Percentiles rank a stretch among this genome's conserved stretches.
Evolutionary conservation across 768 basidiomycete genomes (phyloP).

Genomic region (Mycena galericulata): DNA sequence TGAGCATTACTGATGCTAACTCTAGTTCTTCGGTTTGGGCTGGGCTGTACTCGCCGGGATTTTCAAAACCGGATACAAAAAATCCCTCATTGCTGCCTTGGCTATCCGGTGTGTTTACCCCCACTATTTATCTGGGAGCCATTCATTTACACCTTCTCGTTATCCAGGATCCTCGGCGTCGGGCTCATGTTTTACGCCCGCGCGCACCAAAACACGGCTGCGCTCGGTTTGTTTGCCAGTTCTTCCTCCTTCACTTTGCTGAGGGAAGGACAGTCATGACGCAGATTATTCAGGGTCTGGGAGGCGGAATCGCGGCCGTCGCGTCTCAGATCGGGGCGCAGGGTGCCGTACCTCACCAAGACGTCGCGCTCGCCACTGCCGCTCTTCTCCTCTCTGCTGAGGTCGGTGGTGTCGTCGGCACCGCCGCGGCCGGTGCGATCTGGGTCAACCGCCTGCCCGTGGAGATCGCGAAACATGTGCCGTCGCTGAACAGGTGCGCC

Average conservation of each 20-base stretch:
- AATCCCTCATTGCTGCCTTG: slow-evolving; percentile 58
- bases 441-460: slow-evolving; percentile 65
- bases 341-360: slow-evolving; percentile 60
- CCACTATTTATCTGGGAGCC: not conserved
- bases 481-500: slow-evolving; percentile 41
- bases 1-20: not conserved
- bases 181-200: slow-evolving; percentile 66
- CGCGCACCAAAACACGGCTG: slow-evolving; percentile 46
- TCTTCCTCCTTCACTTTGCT: not conserved
- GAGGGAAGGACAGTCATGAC: slow-evolving; percentile 49
- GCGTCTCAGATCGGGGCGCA: slow-evolving; percentile 60
- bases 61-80: slow-evolving; percentile 44
- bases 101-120: slow-evolving; percentile 49
- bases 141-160: slow-evolving; percentile 4
- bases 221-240: slow-evolving; percentile 43
- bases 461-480: slow-evolving; percentile 58
- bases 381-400: slow-evolving; percentile 62
- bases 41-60: slow-evolving; percentile 57
- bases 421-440: slow-evolving; percentile 59
- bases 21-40: slow-evolving; percentile 62
- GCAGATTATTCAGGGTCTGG: slow-evolving; percentile 71
- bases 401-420: slow-evolving; percentile 61
- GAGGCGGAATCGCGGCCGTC: slow-evolving; percentile 65
- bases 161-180: slow-evolving; percentile 46
- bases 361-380: slow-evolving; percentile 64